phyloP scores from a whole-genome alignment of 2,329 filamentous ascomycete species.

The Talaromyces islandicus region DNA sequence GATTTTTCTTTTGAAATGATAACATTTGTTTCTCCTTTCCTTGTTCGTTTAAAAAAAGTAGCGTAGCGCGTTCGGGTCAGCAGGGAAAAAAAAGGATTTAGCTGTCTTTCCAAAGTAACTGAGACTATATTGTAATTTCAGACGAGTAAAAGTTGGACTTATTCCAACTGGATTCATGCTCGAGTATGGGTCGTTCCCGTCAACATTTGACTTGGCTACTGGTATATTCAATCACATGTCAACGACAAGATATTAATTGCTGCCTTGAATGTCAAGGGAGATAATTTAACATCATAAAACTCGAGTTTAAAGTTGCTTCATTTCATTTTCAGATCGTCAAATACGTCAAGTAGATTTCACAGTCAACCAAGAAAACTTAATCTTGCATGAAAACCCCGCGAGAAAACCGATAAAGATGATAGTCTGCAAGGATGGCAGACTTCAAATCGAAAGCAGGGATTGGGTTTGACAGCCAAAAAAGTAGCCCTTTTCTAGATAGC shows the following conservation, averaged over 20 bases:
- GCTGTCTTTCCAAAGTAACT: not conserved
- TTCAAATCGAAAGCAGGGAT: not conserved
- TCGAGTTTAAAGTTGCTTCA: not conserved
- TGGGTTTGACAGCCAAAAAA: not conserved
- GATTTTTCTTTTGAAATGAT: not conserved
- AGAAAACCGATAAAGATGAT: not conserved
- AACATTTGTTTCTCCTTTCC: conserved; percentile 3
- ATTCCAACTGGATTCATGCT: no score
- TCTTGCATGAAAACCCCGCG: not conserved
- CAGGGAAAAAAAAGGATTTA: not conserved
- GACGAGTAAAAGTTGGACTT: no score
- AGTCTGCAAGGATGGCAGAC: not conserved
- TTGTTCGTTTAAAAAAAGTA: not conserved
- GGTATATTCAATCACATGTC: no score
- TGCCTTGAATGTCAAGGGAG: not conserved
- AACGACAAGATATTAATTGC: not conserved
- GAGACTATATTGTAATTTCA: no score
- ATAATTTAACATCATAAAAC: not conserved
- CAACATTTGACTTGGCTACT: no score
- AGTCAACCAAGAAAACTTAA: not conserved
- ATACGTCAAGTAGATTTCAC: not conserved
- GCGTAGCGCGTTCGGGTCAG: not conserved
- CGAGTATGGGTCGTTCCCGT: no score
- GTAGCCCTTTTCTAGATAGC: not conserved
- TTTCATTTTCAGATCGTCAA: not conserved